phyloP scores from a whole-genome alignment of 305 asterid species.

The Withania somnifera region DNA sequence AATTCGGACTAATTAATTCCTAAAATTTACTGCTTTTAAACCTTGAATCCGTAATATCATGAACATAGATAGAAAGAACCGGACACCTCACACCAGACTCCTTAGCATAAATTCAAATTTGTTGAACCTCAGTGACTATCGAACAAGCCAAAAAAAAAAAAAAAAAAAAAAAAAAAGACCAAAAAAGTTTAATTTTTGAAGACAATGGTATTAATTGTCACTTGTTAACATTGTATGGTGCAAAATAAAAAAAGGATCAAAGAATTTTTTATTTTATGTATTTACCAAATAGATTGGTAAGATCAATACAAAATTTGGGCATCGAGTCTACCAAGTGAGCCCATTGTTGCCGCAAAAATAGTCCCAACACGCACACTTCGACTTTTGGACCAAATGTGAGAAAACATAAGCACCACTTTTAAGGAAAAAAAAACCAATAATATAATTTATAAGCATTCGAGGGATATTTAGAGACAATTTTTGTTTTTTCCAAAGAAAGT shows the following conservation, averaged over 20 bases:
- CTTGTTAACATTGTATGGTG: background rate
- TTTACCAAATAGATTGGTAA: background rate
- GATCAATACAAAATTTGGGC: constrained; percentile 6
- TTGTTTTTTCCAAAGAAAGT: background rate
- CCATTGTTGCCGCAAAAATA: background rate
- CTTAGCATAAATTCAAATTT: background rate
- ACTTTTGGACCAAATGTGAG: background rate
- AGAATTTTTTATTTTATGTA: background rate
- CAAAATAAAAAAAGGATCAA: background rate
- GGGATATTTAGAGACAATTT: background rate
- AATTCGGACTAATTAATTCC: background rate
- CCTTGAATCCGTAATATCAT: background rate
- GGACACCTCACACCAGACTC: background rate
- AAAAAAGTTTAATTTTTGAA: background rate
- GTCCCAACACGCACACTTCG: background rate
- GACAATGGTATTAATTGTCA: background rate
- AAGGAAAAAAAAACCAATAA: background rate
- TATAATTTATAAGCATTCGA: background rate
- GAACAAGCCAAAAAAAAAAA: rapidly evolving
- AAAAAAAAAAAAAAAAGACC: background rate
- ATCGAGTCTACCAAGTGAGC: background rate
- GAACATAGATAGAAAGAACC: background rate
- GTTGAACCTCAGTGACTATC: background rate
- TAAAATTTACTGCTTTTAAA: background rate
- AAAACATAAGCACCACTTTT: background rate